phyloP scores from a whole-genome alignment of 139 green algal genomes.

The Coccomyxa sp. region DNA sequence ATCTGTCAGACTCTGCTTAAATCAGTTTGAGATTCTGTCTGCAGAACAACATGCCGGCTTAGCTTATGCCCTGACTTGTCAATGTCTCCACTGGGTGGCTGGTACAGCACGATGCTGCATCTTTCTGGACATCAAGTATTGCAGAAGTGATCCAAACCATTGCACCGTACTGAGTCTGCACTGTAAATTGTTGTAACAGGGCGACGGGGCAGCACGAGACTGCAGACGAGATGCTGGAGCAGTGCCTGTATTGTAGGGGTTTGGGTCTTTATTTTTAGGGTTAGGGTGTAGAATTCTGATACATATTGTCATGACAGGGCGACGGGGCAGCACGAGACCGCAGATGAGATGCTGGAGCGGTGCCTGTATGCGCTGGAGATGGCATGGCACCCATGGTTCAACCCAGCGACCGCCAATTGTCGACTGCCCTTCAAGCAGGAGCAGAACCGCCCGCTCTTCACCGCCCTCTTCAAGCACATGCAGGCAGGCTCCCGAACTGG shows the following conservation, averaged over 20 bases:
- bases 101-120: too few relatives aligned
- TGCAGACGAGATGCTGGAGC: slow-evolving; percentile 67
- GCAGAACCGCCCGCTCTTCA: slow-evolving; percentile 78
- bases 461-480: slow-evolving; percentile 75
- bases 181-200: not conserved
- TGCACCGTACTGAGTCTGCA: too few relatives aligned
- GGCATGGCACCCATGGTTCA: slow-evolving; percentile 79
- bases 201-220: slow-evolving; percentile 63
- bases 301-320: too few relatives aligned
- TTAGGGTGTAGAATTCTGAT: too few relatives aligned
- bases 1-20: too few relatives aligned
- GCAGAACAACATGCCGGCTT: too few relatives aligned
- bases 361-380: slow-evolving; percentile 81
- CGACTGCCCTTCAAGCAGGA: slow-evolving; percentile 52
- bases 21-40: too few relatives aligned
- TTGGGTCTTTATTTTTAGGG: too few relatives aligned
- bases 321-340: slow-evolving; percentile 63
- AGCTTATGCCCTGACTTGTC: too few relatives aligned
- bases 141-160: too few relatives aligned
- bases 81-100: too few relatives aligned
- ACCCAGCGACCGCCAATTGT: slow-evolving; percentile 48
- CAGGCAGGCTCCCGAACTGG: slow-evolving; percentile 18
- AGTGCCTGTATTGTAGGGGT: slow-evolving; percentile 78
- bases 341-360: slow-evolving; percentile 68
- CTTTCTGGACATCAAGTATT: too few relatives aligned